Conservation (phyloP, 1,284 basidiomycete genomes). For the Xerocomus nothofagi region DNA sequence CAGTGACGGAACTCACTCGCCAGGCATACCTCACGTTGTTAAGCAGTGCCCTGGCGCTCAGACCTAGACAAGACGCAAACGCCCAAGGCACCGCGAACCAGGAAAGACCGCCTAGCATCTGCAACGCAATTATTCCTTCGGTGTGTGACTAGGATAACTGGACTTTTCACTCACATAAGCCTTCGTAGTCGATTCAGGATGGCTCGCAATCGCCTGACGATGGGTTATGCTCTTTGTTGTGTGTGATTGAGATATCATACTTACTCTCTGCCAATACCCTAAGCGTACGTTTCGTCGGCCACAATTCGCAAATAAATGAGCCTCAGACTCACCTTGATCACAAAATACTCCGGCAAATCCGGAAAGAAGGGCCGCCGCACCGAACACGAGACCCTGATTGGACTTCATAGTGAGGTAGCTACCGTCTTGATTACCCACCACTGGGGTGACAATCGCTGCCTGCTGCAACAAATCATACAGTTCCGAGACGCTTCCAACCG, state of each 20-base stretch:
- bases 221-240: neutral
- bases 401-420: constrained; percentile 62
- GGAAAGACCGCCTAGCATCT: constrained; percentile 60
- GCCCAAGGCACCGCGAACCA: constrained; percentile 65
- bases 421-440: constrained; percentile 51
- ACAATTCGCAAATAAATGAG: neutral
- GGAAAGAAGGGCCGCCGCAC: constrained; percentile 44
- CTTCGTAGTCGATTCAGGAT: constrained; percentile 49
- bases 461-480: constrained; percentile 48
- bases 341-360: constrained; percentile 51
- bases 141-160: neutral
- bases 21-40: constrained; percentile 36
- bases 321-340: constrained; percentile 42
- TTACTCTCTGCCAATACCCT: constrained; percentile 53
- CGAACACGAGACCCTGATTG: constrained; percentile 55
- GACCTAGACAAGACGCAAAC: constrained; percentile 57
- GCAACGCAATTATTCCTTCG: neutral
- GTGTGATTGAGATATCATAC: constrained; percentile 4
- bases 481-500: constrained; percentile 42
- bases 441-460: constrained; percentile 44
- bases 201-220: constrained; percentile 47
- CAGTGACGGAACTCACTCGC: neutral
- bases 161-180: constrained; percentile 41
- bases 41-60: constrained; percentile 52
- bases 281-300: neutral